These are phyloP conservation scores for Leucosporidium scottii DNA, from an alignment of 768 basidiomycete species.

Conservation along the genomic window DNA sequence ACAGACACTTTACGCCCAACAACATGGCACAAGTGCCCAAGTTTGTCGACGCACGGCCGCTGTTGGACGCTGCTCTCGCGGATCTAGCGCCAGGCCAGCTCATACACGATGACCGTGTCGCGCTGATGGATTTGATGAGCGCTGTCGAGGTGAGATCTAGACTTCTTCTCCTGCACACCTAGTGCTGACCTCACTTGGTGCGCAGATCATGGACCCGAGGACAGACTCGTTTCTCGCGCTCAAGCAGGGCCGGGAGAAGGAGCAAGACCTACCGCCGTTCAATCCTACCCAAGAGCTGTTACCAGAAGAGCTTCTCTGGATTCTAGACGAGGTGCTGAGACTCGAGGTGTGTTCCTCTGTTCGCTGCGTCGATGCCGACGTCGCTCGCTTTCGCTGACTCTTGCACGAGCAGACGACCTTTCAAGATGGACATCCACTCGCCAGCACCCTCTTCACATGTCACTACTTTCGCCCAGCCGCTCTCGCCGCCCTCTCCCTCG, in stretches of 20 bases:
- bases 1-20: too few relatives aligned
- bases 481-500: neutral
- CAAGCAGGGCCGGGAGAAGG: neutral
- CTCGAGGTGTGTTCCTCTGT: constrained; percentile 13
- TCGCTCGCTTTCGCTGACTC: neutral
- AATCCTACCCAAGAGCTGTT: neutral
- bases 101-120: constrained; percentile 1
- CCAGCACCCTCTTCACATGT: constrained; percentile 28
- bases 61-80: constrained; percentile 4
- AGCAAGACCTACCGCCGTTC: constrained; percentile 6
- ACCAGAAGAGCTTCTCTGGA: constrained; percentile 5
- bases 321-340: constrained; percentile 13
- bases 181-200: neutral
- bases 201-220: constrained; percentile 27
- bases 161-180: neutral
- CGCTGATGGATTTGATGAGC: constrained; percentile 26
- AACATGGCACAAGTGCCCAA: too few relatives aligned
- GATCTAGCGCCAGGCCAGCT: constrained; percentile 17
- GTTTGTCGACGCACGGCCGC: constrained; percentile 3
- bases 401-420: constrained; percentile 8
- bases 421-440: constrained; percentile 26
- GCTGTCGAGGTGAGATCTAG: constrained; percentile 25
- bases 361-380: neutral
- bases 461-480: constrained; percentile 19
- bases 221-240: constrained; percentile 21